phyloP scores from a whole-genome alignment of 2,329 filamentous ascomycete genomes.

The Fusarium burgessii region DNA sequence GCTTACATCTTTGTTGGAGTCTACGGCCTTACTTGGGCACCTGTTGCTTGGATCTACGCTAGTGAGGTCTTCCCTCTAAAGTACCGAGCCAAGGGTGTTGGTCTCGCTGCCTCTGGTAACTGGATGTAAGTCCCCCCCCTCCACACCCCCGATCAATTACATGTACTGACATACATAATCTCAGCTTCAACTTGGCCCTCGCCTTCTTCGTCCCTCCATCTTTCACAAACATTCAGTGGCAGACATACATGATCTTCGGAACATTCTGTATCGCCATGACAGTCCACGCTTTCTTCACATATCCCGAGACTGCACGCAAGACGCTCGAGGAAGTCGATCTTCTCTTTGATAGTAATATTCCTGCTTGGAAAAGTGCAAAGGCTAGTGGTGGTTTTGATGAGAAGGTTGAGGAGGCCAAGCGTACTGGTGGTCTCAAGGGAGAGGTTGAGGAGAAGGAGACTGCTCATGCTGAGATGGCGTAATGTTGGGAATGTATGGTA shows the following conservation, averaged over 20 bases:
- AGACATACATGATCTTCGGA: constrained; percentile 60
- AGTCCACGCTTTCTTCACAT: constrained; percentile 62
- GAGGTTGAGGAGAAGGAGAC: constrained; percentile 29
- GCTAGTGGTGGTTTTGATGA: constrained; percentile 23
- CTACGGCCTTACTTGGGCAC: constrained; percentile 59
- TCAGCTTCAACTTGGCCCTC: constrained; percentile 55
- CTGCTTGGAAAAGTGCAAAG: constrained; percentile 41
- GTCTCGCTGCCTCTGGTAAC: constrained; percentile 61
- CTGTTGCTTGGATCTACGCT: constrained; percentile 67
- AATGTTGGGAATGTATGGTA: not conserved
- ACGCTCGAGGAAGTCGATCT: constrained; percentile 43
- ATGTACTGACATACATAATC: not conserved
- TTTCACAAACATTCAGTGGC: constrained; percentile 60
- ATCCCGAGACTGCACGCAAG: constrained; percentile 64
- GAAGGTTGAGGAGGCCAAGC: constrained; percentile 39
- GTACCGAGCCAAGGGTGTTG: constrained; percentile 65
- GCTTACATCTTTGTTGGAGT: constrained; percentile 61
- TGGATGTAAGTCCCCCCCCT: constrained; percentile 50
- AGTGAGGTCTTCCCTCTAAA: constrained; percentile 66
- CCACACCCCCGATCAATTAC: accelerated
- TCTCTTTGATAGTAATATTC: constrained; percentile 38
- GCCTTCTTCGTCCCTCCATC: constrained; percentile 55
- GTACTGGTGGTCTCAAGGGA: constrained; percentile 34
- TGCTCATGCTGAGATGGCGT: constrained; percentile 39
- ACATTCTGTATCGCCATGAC: constrained; percentile 58